Evolutionary conservation across 129 eudicot species (phyloP).

Genomic region (Sambucus nigra): DNA sequence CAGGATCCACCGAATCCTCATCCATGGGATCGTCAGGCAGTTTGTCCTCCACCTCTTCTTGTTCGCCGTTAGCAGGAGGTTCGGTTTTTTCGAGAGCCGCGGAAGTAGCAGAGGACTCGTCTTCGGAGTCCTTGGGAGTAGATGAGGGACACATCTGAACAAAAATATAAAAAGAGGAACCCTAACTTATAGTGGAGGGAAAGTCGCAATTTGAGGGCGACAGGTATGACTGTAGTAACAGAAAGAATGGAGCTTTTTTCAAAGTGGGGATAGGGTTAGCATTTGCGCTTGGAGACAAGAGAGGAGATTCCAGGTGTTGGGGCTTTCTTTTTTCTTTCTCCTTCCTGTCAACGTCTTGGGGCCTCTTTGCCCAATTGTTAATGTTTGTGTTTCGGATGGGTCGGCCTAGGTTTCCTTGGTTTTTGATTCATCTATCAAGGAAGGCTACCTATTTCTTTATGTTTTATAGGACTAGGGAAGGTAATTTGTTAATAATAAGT

Average conservation of each 20-base stretch:
- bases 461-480: no score
- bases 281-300: background rate
- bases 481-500: no score
- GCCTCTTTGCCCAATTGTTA: background rate
- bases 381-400: no score
- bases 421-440: no score
- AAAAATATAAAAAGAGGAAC: slow-evolving; percentile 23
- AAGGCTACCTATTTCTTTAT: no score
- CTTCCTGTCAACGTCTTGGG: background rate
- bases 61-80: slow-evolving; percentile 20
- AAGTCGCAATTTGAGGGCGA: slow-evolving; percentile 92
- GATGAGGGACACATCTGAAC: slow-evolving; percentile 39
- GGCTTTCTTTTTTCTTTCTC: background rate
- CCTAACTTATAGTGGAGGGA: slow-evolving; percentile 58
- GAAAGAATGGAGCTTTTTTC: slow-evolving; percentile 10
- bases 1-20: slow-evolving; percentile 50
- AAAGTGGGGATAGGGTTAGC: background rate
- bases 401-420: no score
- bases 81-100: slow-evolving; percentile 18
- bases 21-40: slow-evolving; percentile 61
- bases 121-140: slow-evolving; percentile 34
- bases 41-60: slow-evolving; percentile 25
- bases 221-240: slow-evolving; percentile 67
- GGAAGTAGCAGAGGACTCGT: slow-evolving; percentile 26
- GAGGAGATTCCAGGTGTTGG: slow-evolving; percentile 2